Evolutionary conservation across 192 early-diverging fungal genomes (phyloP).

Genomic region (Podila epigama): DNA sequence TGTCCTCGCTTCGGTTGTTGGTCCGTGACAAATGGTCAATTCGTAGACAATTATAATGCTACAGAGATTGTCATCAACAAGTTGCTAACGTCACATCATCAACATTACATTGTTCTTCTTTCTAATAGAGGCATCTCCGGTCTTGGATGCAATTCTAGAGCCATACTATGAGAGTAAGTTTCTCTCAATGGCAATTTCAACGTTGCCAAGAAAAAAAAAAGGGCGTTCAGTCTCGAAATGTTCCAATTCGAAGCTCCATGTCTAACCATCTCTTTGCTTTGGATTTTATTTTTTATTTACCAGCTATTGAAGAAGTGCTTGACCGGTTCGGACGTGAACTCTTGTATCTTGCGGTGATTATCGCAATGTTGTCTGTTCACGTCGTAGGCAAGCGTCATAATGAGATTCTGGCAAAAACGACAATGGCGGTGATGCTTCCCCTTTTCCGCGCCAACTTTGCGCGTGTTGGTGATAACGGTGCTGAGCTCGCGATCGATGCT

Average conservation of each 20-base stretch:
- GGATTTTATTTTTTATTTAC: neutral
- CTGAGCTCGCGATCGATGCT: constrained; percentile 42
- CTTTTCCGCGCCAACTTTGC: constrained; percentile 47
- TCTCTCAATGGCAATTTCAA: neutral
- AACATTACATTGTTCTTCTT: neutral
- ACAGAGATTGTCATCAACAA: neutral
- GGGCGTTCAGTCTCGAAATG: neutral
- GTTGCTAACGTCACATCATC: neutral
- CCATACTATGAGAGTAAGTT: neutral
- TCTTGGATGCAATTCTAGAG: neutral
- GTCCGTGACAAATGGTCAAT: neutral
- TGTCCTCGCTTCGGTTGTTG: neutral
- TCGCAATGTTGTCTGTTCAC: constrained; percentile 24
- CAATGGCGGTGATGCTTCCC: constrained; percentile 48
- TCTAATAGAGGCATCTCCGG: neutral
- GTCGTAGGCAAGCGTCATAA: constrained; percentile 41
- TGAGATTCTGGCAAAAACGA: constrained; percentile 45
- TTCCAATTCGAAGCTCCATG: too few relatives aligned
- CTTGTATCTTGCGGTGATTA: constrained; percentile 27
- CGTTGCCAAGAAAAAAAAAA: neutral
- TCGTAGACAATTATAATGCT: neutral
- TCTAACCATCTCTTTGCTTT: too few relatives aligned
- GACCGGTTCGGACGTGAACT: constrained; percentile 21
- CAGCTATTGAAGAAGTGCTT: constrained; percentile 23
- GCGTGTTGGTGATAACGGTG: constrained; percentile 43